Conservation (phyloP, 257 asterid genomes). For the Anisodus tanguticus region DNA sequence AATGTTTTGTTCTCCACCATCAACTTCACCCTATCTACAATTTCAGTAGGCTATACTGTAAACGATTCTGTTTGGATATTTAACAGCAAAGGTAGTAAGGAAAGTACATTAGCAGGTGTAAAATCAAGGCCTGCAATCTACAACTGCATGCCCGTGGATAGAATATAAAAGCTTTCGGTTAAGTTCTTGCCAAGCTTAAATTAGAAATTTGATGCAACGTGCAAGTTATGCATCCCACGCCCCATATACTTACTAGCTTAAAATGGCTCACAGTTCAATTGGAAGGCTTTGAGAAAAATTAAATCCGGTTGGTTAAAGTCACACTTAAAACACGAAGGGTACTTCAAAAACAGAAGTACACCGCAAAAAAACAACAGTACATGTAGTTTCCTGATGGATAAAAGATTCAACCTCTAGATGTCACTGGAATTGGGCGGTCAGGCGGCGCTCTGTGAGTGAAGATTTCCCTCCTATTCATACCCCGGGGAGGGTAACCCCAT, state of each 20-base stretch:
- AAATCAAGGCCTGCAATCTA: background rate
- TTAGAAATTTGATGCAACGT: background rate
- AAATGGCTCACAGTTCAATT: background rate
- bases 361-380: background rate
- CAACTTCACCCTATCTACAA: background rate
- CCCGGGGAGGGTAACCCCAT: constrained; percentile 69
- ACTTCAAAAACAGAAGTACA: background rate
- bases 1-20: background rate
- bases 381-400: constrained; percentile 2
- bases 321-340: background rate
- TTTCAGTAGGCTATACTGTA: background rate
- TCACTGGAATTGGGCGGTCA: constrained; percentile 71
- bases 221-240: background rate
- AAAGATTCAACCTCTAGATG: constrained; percentile 66
- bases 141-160: background rate
- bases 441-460: constrained; percentile 66
- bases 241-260: background rate
- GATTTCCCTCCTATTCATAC: constrained; percentile 60
- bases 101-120: constrained; percentile 6
- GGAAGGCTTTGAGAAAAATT: background rate
- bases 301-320: background rate
- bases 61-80: background rate
- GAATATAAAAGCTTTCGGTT: background rate
- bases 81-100: background rate
- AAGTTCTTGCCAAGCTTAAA: background rate